Base-by-base conservation (phyloP, 345 rosid genomes). In the Rhodomyrtus tomentosa region DNA sequence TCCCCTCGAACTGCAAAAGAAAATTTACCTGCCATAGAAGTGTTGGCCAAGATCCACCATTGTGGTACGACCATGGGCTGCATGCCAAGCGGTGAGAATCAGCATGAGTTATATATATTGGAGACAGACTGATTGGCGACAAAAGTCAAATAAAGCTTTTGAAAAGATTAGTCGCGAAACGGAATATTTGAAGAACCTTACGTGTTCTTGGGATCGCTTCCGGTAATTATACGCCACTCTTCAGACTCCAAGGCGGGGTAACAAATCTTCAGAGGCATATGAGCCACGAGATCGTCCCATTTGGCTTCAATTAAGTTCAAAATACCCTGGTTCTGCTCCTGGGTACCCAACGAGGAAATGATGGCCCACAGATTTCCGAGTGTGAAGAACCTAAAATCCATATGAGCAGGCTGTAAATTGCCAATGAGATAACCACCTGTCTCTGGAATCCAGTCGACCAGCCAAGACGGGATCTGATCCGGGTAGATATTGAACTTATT, bases 181-280 rank as follows among this genome's bases (percentile, higher is more conserved):
- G 24, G 42, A 68, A 32, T 68, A 68, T 8, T 32, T 54, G 21
- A 80, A 58, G 62, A 83, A 83, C 76, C 92, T 93, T 82, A 96
- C 99, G 98, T 97, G 90, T 97, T 97, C 95, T 95, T 97, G 24
- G 99, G 99, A 90, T 97, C 99, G 82, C 99, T 90, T 74, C 99
- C 99, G 0, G 99, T 97, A 87, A 97, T 93, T 53, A 97, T 93
- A 76, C 94, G 94, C 99, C 99, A 95, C 81, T 97, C 99, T 2
- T 95, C 99, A 9, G 88, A 90, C 89, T 95, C 98, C 29, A 97
- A 86, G 87, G 99, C 95, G 2, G 99, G 99, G 89, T 92, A 94
- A 87, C 98, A 92, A 59, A 97, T 95, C 91, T 97, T 95, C 32
- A 97, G 91, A 87, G 99, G 99, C 99, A 97, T 97, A 79, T 93